These are phyloP conservation scores for Digitaria exilis DNA, from an alignment of 202 grass and related monocot species.

Conservation along the genomic window DNA sequence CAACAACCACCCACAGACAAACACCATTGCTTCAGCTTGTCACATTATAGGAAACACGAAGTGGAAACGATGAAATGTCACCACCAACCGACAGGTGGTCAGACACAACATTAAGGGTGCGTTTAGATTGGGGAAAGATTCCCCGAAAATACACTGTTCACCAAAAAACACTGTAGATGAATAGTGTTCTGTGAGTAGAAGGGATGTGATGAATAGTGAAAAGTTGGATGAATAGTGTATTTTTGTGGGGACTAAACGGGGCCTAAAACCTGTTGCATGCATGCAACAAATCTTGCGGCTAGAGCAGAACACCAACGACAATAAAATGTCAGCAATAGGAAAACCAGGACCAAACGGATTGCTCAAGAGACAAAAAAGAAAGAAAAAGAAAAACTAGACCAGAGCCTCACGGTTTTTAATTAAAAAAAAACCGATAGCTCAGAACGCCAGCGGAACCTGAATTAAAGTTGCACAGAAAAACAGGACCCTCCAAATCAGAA, in stretches of 20 bases:
- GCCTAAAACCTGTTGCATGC: no score
- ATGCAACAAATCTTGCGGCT: background rate
- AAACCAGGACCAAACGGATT: no score
- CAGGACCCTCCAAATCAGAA: background rate
- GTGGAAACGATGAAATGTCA: conserved; percentile 18
- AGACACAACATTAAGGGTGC: background rate
- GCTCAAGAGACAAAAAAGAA: no score
- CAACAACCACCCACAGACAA: background rate
- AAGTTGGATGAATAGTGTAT: no score
- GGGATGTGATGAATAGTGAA: no score
- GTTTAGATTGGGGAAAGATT: no score
- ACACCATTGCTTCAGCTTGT: conserved; percentile 14
- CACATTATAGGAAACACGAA: conserved; percentile 30
- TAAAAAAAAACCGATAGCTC: background rate
- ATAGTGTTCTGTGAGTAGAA: no score
- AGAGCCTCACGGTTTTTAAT: no score
- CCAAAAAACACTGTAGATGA: no score
- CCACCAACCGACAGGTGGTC: background rate
- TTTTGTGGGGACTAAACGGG: no score
- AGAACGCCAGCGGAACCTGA: background rate
- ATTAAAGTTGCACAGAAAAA: background rate
- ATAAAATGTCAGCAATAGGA: background rate
- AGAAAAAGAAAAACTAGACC: no score
- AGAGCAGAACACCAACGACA: background rate
- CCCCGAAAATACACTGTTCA: no score